Conservation (phyloP, 2,329 filamentous ascomycete species). For the Thyridium curvatum region DNA sequence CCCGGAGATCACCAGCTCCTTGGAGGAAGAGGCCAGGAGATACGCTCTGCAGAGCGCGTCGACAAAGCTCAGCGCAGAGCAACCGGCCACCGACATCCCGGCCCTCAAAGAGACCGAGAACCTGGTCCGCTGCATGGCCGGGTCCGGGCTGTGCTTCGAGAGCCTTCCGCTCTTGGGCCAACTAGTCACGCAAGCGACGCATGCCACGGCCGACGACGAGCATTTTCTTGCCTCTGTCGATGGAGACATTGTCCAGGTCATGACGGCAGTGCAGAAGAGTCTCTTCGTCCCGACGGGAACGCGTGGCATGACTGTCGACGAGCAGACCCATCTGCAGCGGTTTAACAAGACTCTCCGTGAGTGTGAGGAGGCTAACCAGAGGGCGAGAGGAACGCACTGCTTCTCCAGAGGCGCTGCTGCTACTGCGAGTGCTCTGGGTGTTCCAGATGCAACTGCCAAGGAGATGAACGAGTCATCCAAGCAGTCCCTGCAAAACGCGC, state of each 20-base stretch:
- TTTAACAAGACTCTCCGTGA: constrained; percentile 13
- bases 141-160: too few relatives aligned
- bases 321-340: constrained; percentile 6
- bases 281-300: constrained; percentile 10
- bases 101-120: too few relatives aligned
- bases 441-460: constrained; percentile 19
- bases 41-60: constrained; percentile 7
- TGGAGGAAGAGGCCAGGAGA: constrained; percentile 21
- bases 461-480: background rate
- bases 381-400: constrained; percentile 10
- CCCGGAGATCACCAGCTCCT: constrained; percentile 20
- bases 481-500: background rate
- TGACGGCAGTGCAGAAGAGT: constrained; percentile 27
- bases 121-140: too few relatives aligned
- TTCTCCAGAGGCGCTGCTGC: constrained; percentile 19
- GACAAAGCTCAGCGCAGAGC: too few relatives aligned
- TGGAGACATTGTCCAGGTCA: constrained; percentile 28
- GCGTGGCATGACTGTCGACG: constrained; percentile 7
- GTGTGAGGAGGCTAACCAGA: constrained; percentile 10
- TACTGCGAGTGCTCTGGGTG: constrained; percentile 19
- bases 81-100: too few relatives aligned
- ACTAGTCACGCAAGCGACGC: too few relatives aligned
- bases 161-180: too few relatives aligned
- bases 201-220: background rate
- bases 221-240: constrained; percentile 17